Evolutionary conservation across 139 green algal species (phyloP).

Genomic region (Picochlorum sp.): DNA sequence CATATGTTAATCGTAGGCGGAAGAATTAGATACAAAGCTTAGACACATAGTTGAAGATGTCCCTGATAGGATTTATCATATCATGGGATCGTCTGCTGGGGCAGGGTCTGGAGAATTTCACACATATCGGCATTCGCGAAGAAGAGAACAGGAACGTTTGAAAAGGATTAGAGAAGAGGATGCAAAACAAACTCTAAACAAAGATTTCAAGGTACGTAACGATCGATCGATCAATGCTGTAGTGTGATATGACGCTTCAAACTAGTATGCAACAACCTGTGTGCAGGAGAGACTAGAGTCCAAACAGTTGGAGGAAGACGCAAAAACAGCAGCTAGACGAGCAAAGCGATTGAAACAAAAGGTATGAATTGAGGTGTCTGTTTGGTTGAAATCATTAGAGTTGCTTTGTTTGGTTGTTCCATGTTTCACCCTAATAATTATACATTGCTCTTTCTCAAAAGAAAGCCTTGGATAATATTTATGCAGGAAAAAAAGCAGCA

Average conservation of each 20-base stretch:
- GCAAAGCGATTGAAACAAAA: slow-evolving; percentile 61
- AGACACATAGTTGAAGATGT: slow-evolving; percentile 69
- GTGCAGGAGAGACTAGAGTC: slow-evolving; percentile 5
- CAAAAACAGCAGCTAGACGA: slow-evolving; percentile 41
- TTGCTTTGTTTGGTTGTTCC: neutral
- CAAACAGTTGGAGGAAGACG: slow-evolving; percentile 26
- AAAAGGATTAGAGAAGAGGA: slow-evolving; percentile 7
- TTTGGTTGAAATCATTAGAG: neutral
- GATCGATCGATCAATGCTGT: too few species aligned
- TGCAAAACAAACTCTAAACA: neutral
- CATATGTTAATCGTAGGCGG: slow-evolving; percentile 33
- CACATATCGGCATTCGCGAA: slow-evolving; percentile 64
- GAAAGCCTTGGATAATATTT: neutral
- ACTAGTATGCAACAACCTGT: too few species aligned
- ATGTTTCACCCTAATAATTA: too few species aligned
- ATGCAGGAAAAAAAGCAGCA: neutral
- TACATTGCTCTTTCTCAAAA: too few species aligned
- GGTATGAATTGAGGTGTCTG: neutral
- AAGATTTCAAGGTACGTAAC: neutral
- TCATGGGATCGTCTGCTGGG: slow-evolving; percentile 65
- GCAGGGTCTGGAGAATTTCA: slow-evolving; percentile 85
- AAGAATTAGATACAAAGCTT: slow-evolving; percentile 74
- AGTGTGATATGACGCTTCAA: too few species aligned
- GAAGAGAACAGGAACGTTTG: slow-evolving; percentile 49
- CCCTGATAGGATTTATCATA: slow-evolving; percentile 59